Evolutionary conservation across 345 rosid genomes (phyloP).

Genomic region (Acer yangbiense): DNA sequence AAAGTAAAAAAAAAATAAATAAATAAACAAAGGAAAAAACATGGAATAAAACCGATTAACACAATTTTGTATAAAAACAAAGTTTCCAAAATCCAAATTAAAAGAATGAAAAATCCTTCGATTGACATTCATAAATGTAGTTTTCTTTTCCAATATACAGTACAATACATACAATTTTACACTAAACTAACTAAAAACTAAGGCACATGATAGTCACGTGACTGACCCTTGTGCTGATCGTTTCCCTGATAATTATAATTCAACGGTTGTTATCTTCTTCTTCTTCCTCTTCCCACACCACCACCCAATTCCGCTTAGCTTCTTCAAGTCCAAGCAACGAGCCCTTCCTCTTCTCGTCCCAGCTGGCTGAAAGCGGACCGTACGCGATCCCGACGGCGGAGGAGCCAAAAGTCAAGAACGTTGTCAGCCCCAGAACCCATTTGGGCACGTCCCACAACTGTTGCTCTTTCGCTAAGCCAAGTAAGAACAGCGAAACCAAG

Average conservation of each 20-base stretch:
- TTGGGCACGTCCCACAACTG: constrained; percentile 57
- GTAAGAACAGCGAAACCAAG: constrained; percentile 36
- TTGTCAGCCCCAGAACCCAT: constrained; percentile 59
- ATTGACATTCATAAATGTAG: neutral
- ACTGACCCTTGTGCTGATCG: too few species aligned
- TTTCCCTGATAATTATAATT: too few species aligned
- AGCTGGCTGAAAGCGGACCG: constrained; percentile 73
- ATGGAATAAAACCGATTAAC: too few species aligned
- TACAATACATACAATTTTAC: neutral
- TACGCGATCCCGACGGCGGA: constrained; percentile 77
- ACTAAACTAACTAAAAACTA: too few species aligned
- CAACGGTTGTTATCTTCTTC: constrained; percentile 5
- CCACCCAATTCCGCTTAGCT: constrained; percentile 69
- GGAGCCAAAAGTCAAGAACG: constrained; percentile 59
- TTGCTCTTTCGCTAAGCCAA: constrained; percentile 46
- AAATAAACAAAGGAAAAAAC: too few species aligned
- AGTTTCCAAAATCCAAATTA: neutral
- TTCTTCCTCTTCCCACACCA: constrained; percentile 72
- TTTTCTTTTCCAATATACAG: neutral
- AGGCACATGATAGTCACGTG: too few species aligned
- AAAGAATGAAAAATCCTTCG: too few species aligned
- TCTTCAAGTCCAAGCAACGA: constrained; percentile 72
- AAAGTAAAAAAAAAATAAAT: too few species aligned
- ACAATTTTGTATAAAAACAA: too few species aligned
- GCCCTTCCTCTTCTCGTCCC: constrained; percentile 61